These are phyloP conservation scores for Metarhizium humberi DNA, from an alignment of 2,329 filamentous ascomycete species.

Conservation along the genomic window DNA sequence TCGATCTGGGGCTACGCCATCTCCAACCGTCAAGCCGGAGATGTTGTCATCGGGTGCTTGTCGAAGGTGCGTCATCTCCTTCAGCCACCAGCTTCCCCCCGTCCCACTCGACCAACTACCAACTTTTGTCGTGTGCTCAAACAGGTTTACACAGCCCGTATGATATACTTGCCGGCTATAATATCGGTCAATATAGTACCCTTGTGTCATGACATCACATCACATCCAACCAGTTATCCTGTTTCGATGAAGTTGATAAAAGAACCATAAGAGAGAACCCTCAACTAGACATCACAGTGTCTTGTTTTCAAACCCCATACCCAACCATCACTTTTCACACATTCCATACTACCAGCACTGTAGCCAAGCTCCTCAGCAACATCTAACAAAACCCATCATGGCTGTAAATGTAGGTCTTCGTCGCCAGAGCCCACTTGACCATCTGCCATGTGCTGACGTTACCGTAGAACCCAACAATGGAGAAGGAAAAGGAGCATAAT, in stretches of 20 bases:
- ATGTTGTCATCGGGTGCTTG: not conserved
- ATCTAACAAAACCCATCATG: not conserved
- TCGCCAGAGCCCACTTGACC: not conserved
- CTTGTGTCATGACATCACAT: not conserved
- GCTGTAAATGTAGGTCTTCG: not conserved
- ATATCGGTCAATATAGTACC: not conserved
- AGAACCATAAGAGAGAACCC: not conserved
- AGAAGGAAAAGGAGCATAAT: not conserved
- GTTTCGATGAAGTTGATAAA: not conserved
- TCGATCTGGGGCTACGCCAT: not conserved
- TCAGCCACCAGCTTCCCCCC: not conserved
- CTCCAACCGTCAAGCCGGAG: not conserved
- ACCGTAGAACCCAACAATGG: not conserved
- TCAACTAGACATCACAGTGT: not conserved
- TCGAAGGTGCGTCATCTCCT: not conserved
- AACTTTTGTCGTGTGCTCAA: not conserved
- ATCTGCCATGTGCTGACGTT: not conserved
- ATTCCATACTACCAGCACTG: not conserved
- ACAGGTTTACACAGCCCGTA: not conserved
- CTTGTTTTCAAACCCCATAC: not conserved
- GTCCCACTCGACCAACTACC: not conserved
- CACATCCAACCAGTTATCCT: not conserved
- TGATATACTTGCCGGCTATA: too few relatives aligned
- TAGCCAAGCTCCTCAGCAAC: not conserved
- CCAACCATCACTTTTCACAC: not conserved